These are phyloP conservation scores for Xanthoconium separans DNA, from an alignment of 1,284 basidiomycete genomes.

Conservation along the genomic window DNA sequence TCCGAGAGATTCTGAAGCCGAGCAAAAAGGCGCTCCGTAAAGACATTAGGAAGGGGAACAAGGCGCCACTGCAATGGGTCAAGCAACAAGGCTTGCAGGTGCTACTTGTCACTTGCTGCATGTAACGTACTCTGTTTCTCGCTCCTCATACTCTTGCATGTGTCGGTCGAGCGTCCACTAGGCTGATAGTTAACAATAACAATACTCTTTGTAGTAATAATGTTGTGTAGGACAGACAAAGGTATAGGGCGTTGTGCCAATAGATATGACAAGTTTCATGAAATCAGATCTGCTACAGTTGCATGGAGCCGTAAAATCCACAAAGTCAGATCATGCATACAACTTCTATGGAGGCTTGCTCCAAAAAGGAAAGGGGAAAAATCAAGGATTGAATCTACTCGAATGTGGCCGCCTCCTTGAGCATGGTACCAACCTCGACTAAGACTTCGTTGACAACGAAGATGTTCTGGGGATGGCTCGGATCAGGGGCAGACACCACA, in stretches of 20 bases:
- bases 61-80: slow-evolving; percentile 51
- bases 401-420: slow-evolving; percentile 22
- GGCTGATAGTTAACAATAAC: no score
- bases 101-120: slow-evolving; percentile 48
- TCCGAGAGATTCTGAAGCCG: slow-evolving; percentile 60
- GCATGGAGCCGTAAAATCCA: no score
- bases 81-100: slow-evolving; percentile 66
- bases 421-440: slow-evolving; percentile 37
- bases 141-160: no score
- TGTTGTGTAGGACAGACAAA: slow-evolving; percentile 6
- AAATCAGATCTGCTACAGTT: neutral
- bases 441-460: slow-evolving; percentile 37
- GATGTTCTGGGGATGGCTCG: slow-evolving; percentile 35
- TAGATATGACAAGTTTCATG: neutral
- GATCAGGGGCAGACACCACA: slow-evolving; percentile 11
- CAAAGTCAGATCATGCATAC: no score
- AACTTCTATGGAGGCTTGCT: slow-evolving; percentile 5
- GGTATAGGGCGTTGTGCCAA: slow-evolving; percentile 24
- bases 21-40: slow-evolving; percentile 57
- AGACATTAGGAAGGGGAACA: slow-evolving; percentile 52
- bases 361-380: neutral
- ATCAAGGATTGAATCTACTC: slow-evolving; percentile 1
- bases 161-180: neutral
- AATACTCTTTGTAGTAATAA: slow-evolving; percentile 1
- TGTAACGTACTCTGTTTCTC: slow-evolving; percentile 6